A percentile compares a stretch with the other conserved stretches of the same genome.
Evolutionary conservation across 192 early-diverging fungal genomes (phyloP).

Genomic region (Umbelopsis isabellina): DNA sequence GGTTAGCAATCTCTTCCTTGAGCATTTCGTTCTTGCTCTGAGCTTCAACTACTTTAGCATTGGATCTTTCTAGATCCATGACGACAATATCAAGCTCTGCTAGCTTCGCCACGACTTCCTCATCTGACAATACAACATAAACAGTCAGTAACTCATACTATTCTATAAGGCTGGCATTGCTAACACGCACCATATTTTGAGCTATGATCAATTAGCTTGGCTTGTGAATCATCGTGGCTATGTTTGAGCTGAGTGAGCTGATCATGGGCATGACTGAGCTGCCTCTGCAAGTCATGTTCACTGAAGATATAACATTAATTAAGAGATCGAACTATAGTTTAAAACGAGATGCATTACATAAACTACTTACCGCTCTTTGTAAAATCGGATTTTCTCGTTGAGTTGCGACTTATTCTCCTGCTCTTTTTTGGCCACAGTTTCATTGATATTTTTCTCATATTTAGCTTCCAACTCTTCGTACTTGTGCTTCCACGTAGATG

Average conservation of each 20-base stretch:
- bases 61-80: slow-evolving; percentile 83
- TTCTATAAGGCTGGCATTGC: background rate
- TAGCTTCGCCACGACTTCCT: slow-evolving; percentile 77
- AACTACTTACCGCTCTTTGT: slow-evolving; percentile 70
- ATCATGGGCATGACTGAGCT: slow-evolving; percentile 79
- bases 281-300: slow-evolving; percentile 80
- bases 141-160: background rate
- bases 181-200: slow-evolving; percentile 56
- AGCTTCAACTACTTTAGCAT: slow-evolving; percentile 66
- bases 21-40: slow-evolving; percentile 68
- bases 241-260: slow-evolving; percentile 68
- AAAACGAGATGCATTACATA: background rate
- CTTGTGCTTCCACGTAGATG: slow-evolving; percentile 54
- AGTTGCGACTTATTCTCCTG: slow-evolving; percentile 71
- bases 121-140: slow-evolving; percentile 46
- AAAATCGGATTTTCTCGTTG: slow-evolving; percentile 79
- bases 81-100: slow-evolving; percentile 90
- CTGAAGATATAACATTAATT: slow-evolving; percentile 34
- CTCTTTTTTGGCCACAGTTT: slow-evolving; percentile 71
- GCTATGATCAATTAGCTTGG: slow-evolving; percentile 61
- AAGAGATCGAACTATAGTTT: background rate
- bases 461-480: slow-evolving; percentile 63
- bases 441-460: slow-evolving; percentile 70
- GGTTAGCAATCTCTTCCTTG: slow-evolving; percentile 43
- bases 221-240: slow-evolving; percentile 74